Evolutionary conservation across 1,139 yeast genomes (phyloP), one percentile per base, ranked within the genome.

Genomic region (Geotrichum aggregatum): DNA sequence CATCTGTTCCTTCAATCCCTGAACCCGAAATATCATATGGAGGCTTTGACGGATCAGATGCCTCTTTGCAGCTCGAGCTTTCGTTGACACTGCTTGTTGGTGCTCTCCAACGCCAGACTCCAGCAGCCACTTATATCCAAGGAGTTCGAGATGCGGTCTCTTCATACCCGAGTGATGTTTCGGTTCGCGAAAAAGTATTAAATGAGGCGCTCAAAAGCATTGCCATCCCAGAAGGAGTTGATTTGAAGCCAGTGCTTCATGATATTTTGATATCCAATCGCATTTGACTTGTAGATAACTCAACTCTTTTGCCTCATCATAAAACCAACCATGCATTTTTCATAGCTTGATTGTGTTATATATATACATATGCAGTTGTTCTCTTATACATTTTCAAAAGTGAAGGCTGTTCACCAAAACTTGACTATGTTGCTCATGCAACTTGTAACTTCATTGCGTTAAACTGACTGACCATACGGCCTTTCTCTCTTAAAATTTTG

Each of bases 161-260:
- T 19, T 30, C 56, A 24, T 52, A 47, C 35, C 41, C 42, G 5
- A 10, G 14, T n/a, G 42, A 36, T 19, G 22, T 28, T 10, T 18
- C 54, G 8, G 36, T 18, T 14, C 36, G 39, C 19, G 46, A 46
- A 24, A 22, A 30, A 8, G 35, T 61, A n/a, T 35, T 64, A 11
- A 50, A 53, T 19, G 61, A 60, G 41, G 67, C 67, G 1, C 58
- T 64, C 7, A 49, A 58, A 33, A 61, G 63, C 2, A 56, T 63
- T 22, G 45, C 44, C 13, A 54, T 63, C 8, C 66, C 67, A 1
- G 57, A 57, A 5, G 62, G 59, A 36, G 61, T 64, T 10, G 66
- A 64, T 47, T 49, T 64, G 42, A 49, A 56, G 26, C 59, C 65
- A 3, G 57, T 62, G 11, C 34, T 64, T 24, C 52, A 54, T n/a